Evolutionary conservation across 2,329 filamentous ascomycete species (phyloP).

Genomic region (Pseudogymnoascus sp.): DNA sequence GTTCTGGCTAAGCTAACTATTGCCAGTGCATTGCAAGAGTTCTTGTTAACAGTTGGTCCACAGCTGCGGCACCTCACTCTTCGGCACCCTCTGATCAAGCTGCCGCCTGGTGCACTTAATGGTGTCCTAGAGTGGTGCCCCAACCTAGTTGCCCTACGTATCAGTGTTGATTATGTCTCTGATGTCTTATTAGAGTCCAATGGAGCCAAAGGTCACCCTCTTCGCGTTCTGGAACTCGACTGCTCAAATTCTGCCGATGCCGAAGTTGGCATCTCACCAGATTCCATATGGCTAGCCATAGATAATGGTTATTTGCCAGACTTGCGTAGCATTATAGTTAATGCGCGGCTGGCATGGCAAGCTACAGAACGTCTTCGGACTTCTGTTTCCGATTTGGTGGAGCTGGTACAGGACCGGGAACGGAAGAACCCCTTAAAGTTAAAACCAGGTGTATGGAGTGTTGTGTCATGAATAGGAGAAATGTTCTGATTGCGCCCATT

Average conservation of each 20-base stretch:
- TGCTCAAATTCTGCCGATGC: constrained; percentile 21
- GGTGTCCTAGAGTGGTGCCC: constrained; percentile 20
- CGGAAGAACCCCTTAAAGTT: constrained; percentile 21
- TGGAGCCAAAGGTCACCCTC: constrained; percentile 16
- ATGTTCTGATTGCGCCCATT: neutral
- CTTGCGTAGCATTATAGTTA: constrained; percentile 25
- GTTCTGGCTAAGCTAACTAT: neutral
- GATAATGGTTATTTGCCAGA: constrained; percentile 20
- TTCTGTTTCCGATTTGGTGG: constrained; percentile 21
- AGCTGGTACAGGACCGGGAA: constrained; percentile 24
- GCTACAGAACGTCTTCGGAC: constrained; percentile 17
- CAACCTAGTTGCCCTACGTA: constrained; percentile 19
- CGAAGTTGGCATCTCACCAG: constrained; percentile 20
- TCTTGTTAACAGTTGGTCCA: constrained; percentile 19
- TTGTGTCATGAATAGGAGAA: constrained; percentile 6
- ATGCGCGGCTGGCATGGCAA: constrained; percentile 24
- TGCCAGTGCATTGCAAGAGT: constrained; percentile 14
- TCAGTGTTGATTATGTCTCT: constrained; percentile 28
- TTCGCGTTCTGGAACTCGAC: constrained; percentile 27
- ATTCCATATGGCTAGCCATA: constrained; percentile 22
- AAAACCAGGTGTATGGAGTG: constrained; percentile 19
- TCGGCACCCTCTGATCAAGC: constrained; percentile 25
- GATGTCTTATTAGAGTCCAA: constrained; percentile 18
- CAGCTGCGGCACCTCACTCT: constrained; percentile 25
- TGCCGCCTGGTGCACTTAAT: constrained; percentile 20